Conservation (phyloP, 2,329 filamentous ascomycete species). For the Microsporum canis region DNA sequence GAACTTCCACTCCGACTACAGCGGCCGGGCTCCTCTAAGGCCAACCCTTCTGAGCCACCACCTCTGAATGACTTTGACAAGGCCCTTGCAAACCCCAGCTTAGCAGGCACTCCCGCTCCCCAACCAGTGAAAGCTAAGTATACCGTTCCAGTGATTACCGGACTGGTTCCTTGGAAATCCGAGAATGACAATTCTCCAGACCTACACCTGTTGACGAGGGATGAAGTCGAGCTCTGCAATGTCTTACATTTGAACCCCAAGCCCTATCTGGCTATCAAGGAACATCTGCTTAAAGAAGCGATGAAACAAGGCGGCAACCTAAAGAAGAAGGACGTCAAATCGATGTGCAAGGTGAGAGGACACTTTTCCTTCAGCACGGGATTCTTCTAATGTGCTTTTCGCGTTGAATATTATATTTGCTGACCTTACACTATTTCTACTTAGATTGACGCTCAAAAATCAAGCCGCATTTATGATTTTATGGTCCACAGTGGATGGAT, state of each 20-base stretch:
- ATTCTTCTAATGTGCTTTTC: not conserved
- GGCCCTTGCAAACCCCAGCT: constrained; percentile 44
- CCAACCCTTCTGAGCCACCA: constrained; percentile 25
- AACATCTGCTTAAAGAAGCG: constrained; percentile 79
- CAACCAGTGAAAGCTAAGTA: constrained; percentile 40
- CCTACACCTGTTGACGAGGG: constrained; percentile 69
- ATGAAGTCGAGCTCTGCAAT: constrained; percentile 79
- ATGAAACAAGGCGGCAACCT: constrained; percentile 76
- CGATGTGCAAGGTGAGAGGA: constrained; percentile 54
- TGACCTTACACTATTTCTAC: not conserved
- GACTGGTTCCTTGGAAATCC: constrained; percentile 46
- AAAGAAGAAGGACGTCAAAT: constrained; percentile 88
- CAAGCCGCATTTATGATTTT: constrained; percentile 81
- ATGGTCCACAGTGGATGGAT: constrained; percentile 91
- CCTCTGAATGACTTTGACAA: constrained; percentile 44
- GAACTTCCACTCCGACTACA: constrained; percentile 58
- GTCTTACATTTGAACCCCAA: constrained; percentile 79
- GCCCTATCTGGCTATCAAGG: constrained; percentile 89
- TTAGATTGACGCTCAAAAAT: constrained; percentile 71
- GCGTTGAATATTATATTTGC: not conserved
- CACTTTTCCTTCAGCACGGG: not conserved
- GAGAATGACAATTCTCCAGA: constrained; percentile 65
- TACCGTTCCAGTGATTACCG: constrained; percentile 39
- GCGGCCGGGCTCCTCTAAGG: constrained; percentile 27
- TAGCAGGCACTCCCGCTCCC: constrained; percentile 30